These are phyloP conservation scores for Diaporthe eres DNA, from an alignment of 2,329 filamentous ascomycete genomes.

Conservation along the genomic window DNA sequence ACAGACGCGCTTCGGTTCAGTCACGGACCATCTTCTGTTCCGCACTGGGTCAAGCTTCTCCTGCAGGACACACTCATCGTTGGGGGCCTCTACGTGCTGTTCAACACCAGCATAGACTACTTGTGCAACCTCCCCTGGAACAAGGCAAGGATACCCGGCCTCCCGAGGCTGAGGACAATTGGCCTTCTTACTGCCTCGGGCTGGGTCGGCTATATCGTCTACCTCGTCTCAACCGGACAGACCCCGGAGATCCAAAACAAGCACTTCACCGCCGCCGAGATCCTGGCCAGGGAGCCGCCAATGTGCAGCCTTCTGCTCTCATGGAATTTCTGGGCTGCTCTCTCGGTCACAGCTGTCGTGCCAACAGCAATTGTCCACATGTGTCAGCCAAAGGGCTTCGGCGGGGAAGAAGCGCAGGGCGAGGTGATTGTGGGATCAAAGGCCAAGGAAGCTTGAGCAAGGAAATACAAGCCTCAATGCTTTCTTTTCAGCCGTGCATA, in stretches of 20 bases:
- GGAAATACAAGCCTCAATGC: background rate
- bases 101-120: background rate
- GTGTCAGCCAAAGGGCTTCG: background rate
- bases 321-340: constrained; percentile 37
- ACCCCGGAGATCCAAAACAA: constrained; percentile 28
- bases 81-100: background rate
- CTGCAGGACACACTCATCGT: background rate
- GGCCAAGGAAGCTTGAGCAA: background rate
- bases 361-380: background rate
- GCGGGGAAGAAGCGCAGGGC: background rate
- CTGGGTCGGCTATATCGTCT: constrained; percentile 19
- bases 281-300: constrained; percentile 17
- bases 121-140: background rate
- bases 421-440: background rate
- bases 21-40: background rate
- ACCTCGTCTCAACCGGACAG: background rate
- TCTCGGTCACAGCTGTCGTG: background rate
- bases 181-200: background rate
- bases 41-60: constrained; percentile 15
- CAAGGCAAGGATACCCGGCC: background rate
- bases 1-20: background rate
- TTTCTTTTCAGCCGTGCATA: background rate
- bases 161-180: constrained; percentile 2
- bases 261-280: constrained; percentile 4
- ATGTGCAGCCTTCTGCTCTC: constrained; percentile 36